phyloP scores from a whole-genome alignment of 495 filamentous ascomycete genomes.

The Coniosporium apollinis region DNA sequence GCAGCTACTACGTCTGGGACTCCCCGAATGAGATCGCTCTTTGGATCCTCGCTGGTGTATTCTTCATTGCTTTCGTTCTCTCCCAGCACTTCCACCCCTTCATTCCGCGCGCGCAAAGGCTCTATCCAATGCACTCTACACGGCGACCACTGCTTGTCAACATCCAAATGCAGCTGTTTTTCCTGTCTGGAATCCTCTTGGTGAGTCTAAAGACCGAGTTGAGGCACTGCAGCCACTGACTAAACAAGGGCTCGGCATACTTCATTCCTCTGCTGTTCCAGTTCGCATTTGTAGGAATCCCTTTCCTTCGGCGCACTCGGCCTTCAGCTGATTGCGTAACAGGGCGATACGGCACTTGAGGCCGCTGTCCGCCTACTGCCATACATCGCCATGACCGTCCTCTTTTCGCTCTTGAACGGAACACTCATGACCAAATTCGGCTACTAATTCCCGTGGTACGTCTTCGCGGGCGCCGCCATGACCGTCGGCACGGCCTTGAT shows the following conservation, averaged over 20 bases:
- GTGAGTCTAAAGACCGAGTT: too few relatives aligned
- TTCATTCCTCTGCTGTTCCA: constrained; percentile 18
- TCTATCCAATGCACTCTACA: constrained; percentile 9
- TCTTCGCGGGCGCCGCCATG: constrained; percentile 7
- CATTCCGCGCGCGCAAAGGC: constrained; percentile 3
- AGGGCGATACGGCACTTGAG: constrained; percentile 7
- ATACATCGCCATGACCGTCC: constrained; percentile 13
- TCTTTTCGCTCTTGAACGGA: constrained; percentile 10
- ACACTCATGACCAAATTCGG: constrained; percentile 9
- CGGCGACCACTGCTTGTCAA: constrained; percentile 6
- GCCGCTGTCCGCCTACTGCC: constrained; percentile 16
- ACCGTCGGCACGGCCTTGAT: constrained; percentile 11
- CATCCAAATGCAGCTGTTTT: too few relatives aligned
- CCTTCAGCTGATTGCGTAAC: background rate
- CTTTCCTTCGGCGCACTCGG: too few relatives aligned
- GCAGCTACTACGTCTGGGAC: constrained; percentile 8
- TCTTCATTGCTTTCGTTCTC: constrained; percentile 4
- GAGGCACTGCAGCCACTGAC: constrained; percentile 3
- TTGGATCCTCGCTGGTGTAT: constrained; percentile 4
- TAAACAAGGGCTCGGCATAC: constrained; percentile 13
- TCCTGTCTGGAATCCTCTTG: too few relatives aligned
- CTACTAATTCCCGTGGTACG: constrained; percentile 14
- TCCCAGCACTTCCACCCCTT: constrained; percentile 10
- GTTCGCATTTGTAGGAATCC: constrained; percentile 1
- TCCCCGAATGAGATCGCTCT: constrained; percentile 6